Evolutionary conservation across 805 yeast species (phyloP).

Genomic region (Kodamaea neixiangensis): DNA sequence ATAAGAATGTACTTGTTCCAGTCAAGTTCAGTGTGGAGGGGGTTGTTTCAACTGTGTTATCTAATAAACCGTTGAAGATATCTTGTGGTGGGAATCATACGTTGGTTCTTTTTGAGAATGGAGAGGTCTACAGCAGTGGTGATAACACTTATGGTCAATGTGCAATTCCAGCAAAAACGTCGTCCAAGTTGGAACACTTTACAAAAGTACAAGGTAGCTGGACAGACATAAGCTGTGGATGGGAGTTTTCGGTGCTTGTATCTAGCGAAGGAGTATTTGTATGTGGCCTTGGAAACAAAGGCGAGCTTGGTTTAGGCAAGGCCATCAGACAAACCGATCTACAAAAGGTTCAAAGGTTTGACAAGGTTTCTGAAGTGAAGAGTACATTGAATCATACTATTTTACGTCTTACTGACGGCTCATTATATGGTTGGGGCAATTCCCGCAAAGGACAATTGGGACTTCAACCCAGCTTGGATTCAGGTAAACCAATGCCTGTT

Average conservation of each 20-base stretch:
- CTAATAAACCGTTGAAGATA: conserved; percentile 41
- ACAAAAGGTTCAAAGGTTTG: conserved; percentile 8
- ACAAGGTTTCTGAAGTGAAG: conserved; percentile 15
- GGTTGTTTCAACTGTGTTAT: conserved; percentile 7
- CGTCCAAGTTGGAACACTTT: conserved; percentile 17
- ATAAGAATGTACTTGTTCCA: conserved; percentile 23
- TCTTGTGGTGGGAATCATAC: conserved; percentile 91
- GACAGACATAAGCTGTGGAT: conserved; percentile 66
- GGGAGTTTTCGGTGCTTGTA: conserved; percentile 70
- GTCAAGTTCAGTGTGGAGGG: conserved; percentile 14
- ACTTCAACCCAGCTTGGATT: conserved; percentile 1
- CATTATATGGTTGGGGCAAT: conserved; percentile 67
- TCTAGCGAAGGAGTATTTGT: conserved; percentile 43
- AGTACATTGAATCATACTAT: conserved; percentile 52
- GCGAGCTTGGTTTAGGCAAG: conserved; percentile 65
- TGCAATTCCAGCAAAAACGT: conserved; percentile 25
- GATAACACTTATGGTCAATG: conserved; percentile 58
- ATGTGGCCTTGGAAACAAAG: conserved; percentile 67
- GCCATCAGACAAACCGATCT: conserved; percentile 11
- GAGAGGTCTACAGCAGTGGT: conserved; percentile 61
- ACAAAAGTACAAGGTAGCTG: conserved; percentile 30
- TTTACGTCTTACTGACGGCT: conserved; percentile 39
- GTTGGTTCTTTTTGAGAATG: conserved; percentile 53
- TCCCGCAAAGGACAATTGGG: conserved; percentile 62
- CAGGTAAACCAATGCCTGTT: conserved; percentile 16